A percentile compares a stretch with the other conserved stretches of the same genome.
Conservation (phyloP, 495 filamentous ascomycete species). For the Penicillium lagena region DNA sequence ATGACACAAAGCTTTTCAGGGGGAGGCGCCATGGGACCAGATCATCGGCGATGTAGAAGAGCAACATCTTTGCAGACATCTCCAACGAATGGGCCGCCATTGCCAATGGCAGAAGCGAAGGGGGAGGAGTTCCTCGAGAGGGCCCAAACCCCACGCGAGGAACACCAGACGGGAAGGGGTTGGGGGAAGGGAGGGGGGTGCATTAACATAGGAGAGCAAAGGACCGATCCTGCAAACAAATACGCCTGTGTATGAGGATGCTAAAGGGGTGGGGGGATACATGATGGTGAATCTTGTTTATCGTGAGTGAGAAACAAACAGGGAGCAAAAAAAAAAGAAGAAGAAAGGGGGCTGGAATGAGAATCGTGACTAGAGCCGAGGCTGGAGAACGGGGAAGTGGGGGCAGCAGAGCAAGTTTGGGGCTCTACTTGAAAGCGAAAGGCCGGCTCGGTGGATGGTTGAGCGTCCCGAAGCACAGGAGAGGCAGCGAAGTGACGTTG, state of each 20-base stretch:
- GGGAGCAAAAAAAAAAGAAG: conserved; percentile 10
- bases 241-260: conserved; percentile 45
- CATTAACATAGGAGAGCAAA: conserved; percentile 23
- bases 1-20: conserved; percentile 8
- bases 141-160: conserved; percentile 5
- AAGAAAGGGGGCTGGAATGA: conserved; percentile 8
- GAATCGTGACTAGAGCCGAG: conserved; percentile 14
- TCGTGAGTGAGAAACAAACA: conserved; percentile 33
- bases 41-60: conserved; percentile 1
- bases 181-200: conserved; percentile 4
- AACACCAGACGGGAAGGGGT: conserved; percentile 7
- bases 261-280: conserved; percentile 39
- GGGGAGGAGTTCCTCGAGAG: conserved; percentile 5
- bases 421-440: no score
- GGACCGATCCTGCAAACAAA: conserved; percentile 31
- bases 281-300: conserved; percentile 56
- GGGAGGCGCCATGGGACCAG: not conserved
- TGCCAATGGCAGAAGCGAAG: conserved; percentile 2
- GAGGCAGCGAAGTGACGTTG: not conserved
- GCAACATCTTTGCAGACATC: conserved; percentile 2
- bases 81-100: conserved; percentile 4
- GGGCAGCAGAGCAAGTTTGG: not conserved
- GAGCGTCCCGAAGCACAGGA: not conserved
- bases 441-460: no score
- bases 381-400: conserved; percentile 1